Conservation (phyloP, 192 early-diverging fungal species). For the Cladochytrium replicatum region DNA sequence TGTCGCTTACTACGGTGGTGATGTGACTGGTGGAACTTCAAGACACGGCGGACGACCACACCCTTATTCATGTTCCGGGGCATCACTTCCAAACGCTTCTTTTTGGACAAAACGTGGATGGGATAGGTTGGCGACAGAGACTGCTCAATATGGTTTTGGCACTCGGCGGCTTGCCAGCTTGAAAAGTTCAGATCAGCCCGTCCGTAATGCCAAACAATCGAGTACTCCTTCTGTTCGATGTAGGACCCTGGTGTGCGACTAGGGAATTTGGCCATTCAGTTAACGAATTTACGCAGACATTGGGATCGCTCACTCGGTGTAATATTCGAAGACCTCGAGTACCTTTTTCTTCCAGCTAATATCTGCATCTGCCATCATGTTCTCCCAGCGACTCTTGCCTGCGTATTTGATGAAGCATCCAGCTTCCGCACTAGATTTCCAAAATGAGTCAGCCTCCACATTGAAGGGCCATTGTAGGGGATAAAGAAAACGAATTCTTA, state of each 20-base stretch:
- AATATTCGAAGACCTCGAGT: conserved; percentile 72
- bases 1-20: conserved; percentile 5
- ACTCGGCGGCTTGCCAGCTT: conserved; percentile 73
- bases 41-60: conserved; percentile 41
- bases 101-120: conserved; percentile 57
- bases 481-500: conserved; percentile 5
- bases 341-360: conserved; percentile 60
- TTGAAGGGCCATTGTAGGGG: conserved; percentile 8
- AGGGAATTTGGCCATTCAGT: conserved; percentile 2
- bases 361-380: conserved; percentile 41
- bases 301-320: conserved; percentile 46
- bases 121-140: conserved; percentile 55
- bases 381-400: conserved; percentile 50
- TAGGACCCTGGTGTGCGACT: conserved; percentile 66
- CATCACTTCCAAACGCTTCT: conserved; percentile 60
- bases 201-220: conserved; percentile 65
- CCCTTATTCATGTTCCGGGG: conserved; percentile 64
- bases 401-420: conserved; percentile 58
- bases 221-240: conserved; percentile 64
- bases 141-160: conserved; percentile 73
- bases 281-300: background rate
- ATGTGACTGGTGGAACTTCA: conserved; percentile 42
- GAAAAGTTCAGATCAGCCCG: conserved; percentile 49
- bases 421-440: conserved; percentile 54
- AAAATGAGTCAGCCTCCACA: conserved; percentile 1